Evolutionary conservation across 2,329 filamentous ascomycete genomes (phyloP), one percentile per base, ranked within the genome.

Genomic region (Sporothrix brasiliensis): DNA sequence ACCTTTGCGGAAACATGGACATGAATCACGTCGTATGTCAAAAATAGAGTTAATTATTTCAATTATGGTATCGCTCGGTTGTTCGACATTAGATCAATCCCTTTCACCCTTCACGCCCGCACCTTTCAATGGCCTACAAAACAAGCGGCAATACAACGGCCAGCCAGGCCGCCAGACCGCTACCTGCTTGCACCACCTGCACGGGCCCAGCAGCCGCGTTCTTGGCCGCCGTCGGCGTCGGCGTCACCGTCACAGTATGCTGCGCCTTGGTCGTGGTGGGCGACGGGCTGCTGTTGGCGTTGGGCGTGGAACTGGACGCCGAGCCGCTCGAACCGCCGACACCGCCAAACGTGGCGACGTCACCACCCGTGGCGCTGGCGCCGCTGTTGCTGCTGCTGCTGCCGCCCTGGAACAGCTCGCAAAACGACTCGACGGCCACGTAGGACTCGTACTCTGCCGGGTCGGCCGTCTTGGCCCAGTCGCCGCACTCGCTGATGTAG

Each of bases 401-500:
- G 6, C 30, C 50, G 61, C 39, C n/a, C 34, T 61, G 27, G 60
- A 69, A 71, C 10, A 47, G 66, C 13, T 73, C 71, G 68, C 76
- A 76, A 30, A 74, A 72, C 11, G 72, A 73, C 24, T 69, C 52
- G 24, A 75, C 65, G 11, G 52, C 53, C 34, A 74, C 60, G 53
- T 71, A 72, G 58, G 65, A 24, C 6, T 61, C 39, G 66, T 76
- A 76, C 11, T 74, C 71, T 1, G 39, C 30, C 0, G 75, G 72
- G 10, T 44, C 63, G 10, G 63, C 73, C 4, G 74, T 77, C 65
- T 68, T 65, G n/a, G 73, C 72, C 52, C 66, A 77, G 1, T 67
- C 47, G 21, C 66, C 73, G 44, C 77, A 78, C 10, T 60, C 21
- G 16, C 69, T 71, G 7, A 75, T 73, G 49, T 73, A 76, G 69